Evolutionary conservation across 1,284 basidiomycete species (phyloP).

Genomic region (Moesziomyces parantarcticus): DNA sequence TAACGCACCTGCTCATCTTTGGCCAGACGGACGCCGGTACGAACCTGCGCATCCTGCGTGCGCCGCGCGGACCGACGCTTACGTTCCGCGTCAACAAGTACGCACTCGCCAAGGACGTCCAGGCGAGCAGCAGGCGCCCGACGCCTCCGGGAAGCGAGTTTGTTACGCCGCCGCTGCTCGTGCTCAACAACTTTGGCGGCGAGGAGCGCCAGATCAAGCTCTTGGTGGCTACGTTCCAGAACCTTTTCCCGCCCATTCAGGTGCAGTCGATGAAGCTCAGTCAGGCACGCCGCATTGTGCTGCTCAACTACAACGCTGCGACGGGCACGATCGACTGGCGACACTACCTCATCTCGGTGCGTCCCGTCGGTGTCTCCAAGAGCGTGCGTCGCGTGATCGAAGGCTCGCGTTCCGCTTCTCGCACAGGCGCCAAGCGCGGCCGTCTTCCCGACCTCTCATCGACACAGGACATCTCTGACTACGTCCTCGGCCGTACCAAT

Average conservation of each 20-base stretch:
- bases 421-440: constrained; percentile 7
- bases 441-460: constrained; percentile 81
- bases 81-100: constrained; percentile 94
- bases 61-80: constrained; percentile 92
- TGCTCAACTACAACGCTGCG: constrained; percentile 89
- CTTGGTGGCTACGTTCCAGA: constrained; percentile 84
- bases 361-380: constrained; percentile 91
- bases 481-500: constrained; percentile 80
- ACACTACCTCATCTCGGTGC: constrained; percentile 94
- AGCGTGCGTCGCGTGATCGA: constrained; percentile 90
- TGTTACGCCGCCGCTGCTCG: constrained; percentile 80
- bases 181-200: constrained; percentile 77
- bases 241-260: constrained; percentile 84
- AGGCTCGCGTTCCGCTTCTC: constrained; percentile 70
- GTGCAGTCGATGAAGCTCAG: constrained; percentile 72
- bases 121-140: constrained; percentile 76
- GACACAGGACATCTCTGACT: constrained; percentile 95
- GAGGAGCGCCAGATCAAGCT: constrained; percentile 75
- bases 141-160: constrained; percentile 81
- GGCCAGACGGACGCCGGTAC: constrained; percentile 73
- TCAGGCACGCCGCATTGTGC: constrained; percentile 80
- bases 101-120: constrained; percentile 85
- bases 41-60: constrained; percentile 82
- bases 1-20: constrained; percentile 93
- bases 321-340: constrained; percentile 89